Conservation (phyloP, 1,284 basidiomycete species). For the Pseudozyma tsukubaensis region DNA sequence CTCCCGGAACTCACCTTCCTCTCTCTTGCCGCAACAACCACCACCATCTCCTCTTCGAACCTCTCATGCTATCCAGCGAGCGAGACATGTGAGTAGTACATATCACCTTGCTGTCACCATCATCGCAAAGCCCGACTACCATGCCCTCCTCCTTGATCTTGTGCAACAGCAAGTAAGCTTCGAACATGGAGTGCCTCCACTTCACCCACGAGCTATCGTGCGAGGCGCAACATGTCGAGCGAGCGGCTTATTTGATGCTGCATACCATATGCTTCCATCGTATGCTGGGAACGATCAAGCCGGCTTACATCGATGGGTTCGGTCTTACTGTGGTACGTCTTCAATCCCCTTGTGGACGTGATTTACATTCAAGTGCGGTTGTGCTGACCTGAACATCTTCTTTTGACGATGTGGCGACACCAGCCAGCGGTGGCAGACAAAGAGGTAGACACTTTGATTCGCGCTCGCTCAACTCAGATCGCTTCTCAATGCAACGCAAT, state of each 20-base stretch:
- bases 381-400: background rate
- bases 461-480: slow-evolving; percentile 4
- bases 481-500: background rate
- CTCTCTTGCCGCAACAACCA: background rate
- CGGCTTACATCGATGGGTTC: slow-evolving; percentile 18
- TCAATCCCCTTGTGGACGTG: background rate
- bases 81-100: background rate
- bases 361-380: background rate
- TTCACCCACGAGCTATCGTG: slow-evolving; percentile 10
- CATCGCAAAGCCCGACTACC: background rate
- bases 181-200: slow-evolving; percentile 10
- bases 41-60: background rate
- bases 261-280: slow-evolving; percentile 46
- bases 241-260: slow-evolving; percentile 17
- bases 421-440: slow-evolving; percentile 32
- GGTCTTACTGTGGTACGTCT: slow-evolving; percentile 28
- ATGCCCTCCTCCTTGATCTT: background rate
- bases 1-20: background rate
- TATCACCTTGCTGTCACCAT: background rate
- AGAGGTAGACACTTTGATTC: slow-evolving; percentile 16
- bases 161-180: background rate
- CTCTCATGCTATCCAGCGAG: background rate
- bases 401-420: background rate
- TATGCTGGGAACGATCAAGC: slow-evolving; percentile 33
- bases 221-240: slow-evolving; percentile 12